Evolutionary conservation across 805 yeast genomes (phyloP).

Genomic region (Myxozyma melibiosi): DNA sequence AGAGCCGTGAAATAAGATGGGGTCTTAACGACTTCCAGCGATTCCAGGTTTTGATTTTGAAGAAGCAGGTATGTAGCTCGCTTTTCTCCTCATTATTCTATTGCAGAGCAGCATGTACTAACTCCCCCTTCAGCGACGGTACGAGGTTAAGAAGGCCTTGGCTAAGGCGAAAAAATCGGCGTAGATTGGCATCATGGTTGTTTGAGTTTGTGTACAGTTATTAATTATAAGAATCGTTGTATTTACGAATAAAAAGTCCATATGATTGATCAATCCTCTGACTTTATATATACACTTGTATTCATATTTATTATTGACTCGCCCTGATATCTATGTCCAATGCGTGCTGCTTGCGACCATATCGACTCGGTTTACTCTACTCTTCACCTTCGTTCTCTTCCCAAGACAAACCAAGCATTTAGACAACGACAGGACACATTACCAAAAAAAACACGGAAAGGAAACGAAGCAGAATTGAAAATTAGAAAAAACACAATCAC

Average conservation of each 20-base stretch:
- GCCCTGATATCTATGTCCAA: too few relatives aligned
- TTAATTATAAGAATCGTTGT: constrained; percentile 10
- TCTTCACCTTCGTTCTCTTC: too few relatives aligned
- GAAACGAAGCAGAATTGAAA: not conserved
- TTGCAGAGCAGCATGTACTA: not conserved
- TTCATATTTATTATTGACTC: too few relatives aligned
- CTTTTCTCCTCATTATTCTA: not conserved
- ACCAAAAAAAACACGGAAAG: not conserved
- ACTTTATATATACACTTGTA: too few relatives aligned
- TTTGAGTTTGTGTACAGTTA: constrained; percentile 26
- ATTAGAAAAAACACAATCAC: not conserved
- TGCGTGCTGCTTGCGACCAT: too few relatives aligned
- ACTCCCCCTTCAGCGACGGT: constrained; percentile 56
- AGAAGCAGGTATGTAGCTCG: constrained; percentile 67
- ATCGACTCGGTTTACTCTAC: too few relatives aligned
- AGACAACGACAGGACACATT: too few relatives aligned
- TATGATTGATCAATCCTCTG: not conserved
- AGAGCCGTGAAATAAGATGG: constrained; percentile 91
- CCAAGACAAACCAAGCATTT: too few relatives aligned
- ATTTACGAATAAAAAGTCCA: constrained; percentile 17
- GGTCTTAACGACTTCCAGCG: constrained; percentile 96
- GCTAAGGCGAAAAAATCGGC: constrained; percentile 69
- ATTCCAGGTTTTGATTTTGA: constrained; percentile 97
- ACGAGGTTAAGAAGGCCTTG: constrained; percentile 91
- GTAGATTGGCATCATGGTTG: constrained; percentile 14